Evolutionary conservation across 352 stramenopile genomes (phyloP), one percentile per base, ranked within the genome.

Genomic region (Phytopythium delawarense): DNA sequence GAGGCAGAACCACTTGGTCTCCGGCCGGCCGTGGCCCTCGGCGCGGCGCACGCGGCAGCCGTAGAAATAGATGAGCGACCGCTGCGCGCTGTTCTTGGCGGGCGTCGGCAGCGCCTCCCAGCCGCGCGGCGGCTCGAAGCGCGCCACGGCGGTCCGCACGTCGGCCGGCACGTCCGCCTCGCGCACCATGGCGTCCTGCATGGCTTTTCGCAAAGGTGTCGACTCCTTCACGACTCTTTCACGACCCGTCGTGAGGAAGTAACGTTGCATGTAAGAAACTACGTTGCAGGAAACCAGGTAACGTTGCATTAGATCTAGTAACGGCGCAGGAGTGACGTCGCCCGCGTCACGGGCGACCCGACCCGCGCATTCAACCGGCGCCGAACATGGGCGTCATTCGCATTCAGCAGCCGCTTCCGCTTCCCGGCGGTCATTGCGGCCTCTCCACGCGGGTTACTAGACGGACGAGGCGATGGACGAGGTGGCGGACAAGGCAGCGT

Each of bases 1-100:
- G 45, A 70, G 61, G 50, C 64, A 70, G 49, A 70, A 70, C 64
- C 64, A 70, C 49, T 70, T 59, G 20, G 64, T 64, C 55, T 64
- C 62, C 53, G 48, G 46, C 13, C 37, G 3, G 16, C 1, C 40
- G 13, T 23, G 40, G 32, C 45, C 6, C 7, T 20, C 13, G 35
- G n/a, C 8, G 23, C 28, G 46, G 25, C 65, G 59, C 54, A 70
- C 60, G 54, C 64, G 64, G n/a, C 61, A 48, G 4, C 64, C 64
- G 46, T 64, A 70, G 32, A 64, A 64, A 55, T 70, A 70, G 64
- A 70, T 67, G 45, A 70, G 60, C 32, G 64, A 70, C 13, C 64
- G 60, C 64, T 70, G 64, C 18, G 64, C 59, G 49, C 63, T 70
- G 61, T 67, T 70, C 54, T 70, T 70, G 49, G 60, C 61, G n/a